Evolutionary conservation across 2,329 filamentous ascomycete genomes (phyloP).

Genomic region (Pseudogymnoascus sp.): DNA sequence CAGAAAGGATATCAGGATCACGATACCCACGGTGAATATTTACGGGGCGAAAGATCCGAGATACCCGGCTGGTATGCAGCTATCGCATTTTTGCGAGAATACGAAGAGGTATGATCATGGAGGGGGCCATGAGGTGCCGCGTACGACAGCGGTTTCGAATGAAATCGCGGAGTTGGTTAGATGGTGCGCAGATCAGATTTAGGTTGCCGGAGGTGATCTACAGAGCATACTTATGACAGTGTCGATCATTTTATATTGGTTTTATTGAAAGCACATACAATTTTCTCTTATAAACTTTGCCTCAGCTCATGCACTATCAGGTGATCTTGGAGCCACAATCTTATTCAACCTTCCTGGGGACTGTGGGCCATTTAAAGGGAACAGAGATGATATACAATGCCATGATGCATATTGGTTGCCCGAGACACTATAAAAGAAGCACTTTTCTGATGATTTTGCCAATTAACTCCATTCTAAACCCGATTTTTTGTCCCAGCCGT

Average conservation of each 20-base stretch:
- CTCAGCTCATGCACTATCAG: not conserved
- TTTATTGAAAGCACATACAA: not conserved
- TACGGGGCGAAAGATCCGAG: constrained; percentile 34
- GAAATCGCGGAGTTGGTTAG: constrained; percentile 22
- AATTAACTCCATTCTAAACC: not conserved
- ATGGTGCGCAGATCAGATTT: constrained; percentile 11
- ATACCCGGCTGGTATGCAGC: constrained; percentile 29
- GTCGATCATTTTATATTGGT: not conserved
- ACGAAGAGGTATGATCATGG: constrained; percentile 30
- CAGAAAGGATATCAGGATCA: constrained; percentile 21
- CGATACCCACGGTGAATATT: constrained; percentile 34
- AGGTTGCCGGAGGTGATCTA: not conserved
- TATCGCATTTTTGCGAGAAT: constrained; percentile 29
- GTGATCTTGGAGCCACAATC: not conserved
- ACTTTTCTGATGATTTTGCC: not conserved
- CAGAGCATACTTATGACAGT: not conserved
- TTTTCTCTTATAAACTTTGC: not conserved
- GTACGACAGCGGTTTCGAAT: constrained; percentile 24
- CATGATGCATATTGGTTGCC: not conserved
- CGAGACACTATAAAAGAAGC: not conserved
- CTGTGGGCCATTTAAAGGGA: not conserved
- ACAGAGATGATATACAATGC: not conserved
- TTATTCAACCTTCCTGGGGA: not conserved
- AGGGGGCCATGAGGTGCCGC: constrained; percentile 36
- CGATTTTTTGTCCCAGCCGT: not conserved